phyloP scores from a whole-genome alignment of 352 stramenopile genomes.

The Phytophthora sp. region DNA sequence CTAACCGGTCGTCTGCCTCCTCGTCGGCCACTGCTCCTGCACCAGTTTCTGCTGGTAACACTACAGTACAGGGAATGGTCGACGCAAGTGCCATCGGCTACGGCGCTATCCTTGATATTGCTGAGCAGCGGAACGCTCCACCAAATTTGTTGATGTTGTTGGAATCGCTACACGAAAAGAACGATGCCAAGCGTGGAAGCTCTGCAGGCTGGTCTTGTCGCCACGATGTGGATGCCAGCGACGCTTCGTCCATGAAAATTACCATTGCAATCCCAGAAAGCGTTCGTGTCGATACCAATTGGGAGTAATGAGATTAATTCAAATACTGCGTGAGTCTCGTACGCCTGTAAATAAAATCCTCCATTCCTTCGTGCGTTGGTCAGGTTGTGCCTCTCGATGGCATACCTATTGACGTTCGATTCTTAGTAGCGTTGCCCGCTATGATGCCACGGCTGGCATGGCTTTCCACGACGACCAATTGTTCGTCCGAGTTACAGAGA shows the following conservation, averaged over 20 bases:
- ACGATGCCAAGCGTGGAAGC: slow-evolving; percentile 48
- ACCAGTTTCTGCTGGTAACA: slow-evolving; percentile 17
- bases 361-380: too few relatives aligned
- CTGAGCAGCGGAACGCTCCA: slow-evolving; percentile 49
- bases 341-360: too few relatives aligned
- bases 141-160: slow-evolving; percentile 46
- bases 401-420: too few relatives aligned
- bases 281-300: slow-evolving; percentile 39
- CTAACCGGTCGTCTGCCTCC: slow-evolving; percentile 8
- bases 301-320: slow-evolving; percentile 47
- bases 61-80: slow-evolving; percentile 29
- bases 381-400: too few relatives aligned
- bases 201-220: slow-evolving; percentile 54
- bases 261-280: slow-evolving; percentile 50
- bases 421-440: too few relatives aligned
- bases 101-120: slow-evolving; percentile 76
- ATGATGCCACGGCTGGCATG: too few relatives aligned
- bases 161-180: slow-evolving; percentile 57
- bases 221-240: slow-evolving; percentile 34
- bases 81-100: slow-evolving; percentile 63
- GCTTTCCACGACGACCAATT: too few relatives aligned
- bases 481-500: too few relatives aligned
- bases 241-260: slow-evolving; percentile 50
- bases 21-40: slow-evolving; percentile 15
- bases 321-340: too few relatives aligned